Evolutionary conservation across 495 filamentous ascomycete genomes (phyloP).

Genomic region (Friedmanniomyces simplex): DNA sequence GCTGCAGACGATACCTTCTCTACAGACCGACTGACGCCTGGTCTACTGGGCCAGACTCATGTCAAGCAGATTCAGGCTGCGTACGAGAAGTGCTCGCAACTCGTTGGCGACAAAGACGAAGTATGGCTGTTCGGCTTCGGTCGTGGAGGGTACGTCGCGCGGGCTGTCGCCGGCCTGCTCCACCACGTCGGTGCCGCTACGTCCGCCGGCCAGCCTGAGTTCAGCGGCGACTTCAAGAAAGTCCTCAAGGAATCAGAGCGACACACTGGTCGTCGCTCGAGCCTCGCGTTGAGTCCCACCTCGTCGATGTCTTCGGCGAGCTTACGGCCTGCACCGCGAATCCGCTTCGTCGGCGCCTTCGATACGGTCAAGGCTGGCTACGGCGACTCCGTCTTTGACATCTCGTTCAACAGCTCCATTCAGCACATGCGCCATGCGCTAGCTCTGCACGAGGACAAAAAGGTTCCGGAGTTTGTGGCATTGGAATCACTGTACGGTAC

Average conservation of each 20-base stretch:
- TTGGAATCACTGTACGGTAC: slow-evolving; percentile 8
- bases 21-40: neutral
- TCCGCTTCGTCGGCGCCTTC: slow-evolving; percentile 18
- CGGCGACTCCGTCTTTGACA: slow-evolving; percentile 9
- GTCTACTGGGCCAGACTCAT: slow-evolving; percentile 5
- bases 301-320: neutral
- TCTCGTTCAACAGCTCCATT: slow-evolving; percentile 16
- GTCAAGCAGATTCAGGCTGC: slow-evolving; percentile 14
- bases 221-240: slow-evolving; percentile 17
- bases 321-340: slow-evolving; percentile 2
- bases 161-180: slow-evolving; percentile 17
- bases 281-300: slow-evolving; percentile 4
- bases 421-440: slow-evolving; percentile 17
- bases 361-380: slow-evolving; percentile 13
- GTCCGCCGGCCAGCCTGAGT: slow-evolving; percentile 14
- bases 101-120: slow-evolving; percentile 11
- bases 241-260: slow-evolving; percentile 14
- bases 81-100: slow-evolving; percentile 14
- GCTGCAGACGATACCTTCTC: slow-evolving; percentile 10
- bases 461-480: slow-evolving; percentile 6
- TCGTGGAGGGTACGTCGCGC: slow-evolving; percentile 15
- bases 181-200: slow-evolving; percentile 9
- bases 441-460: slow-evolving; percentile 15
- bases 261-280: neutral
- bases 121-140: slow-evolving; percentile 19